phyloP scores from a whole-genome alignment of 371 early-diverging fungal genomes.

The Blakeslea trispora region DNA sequence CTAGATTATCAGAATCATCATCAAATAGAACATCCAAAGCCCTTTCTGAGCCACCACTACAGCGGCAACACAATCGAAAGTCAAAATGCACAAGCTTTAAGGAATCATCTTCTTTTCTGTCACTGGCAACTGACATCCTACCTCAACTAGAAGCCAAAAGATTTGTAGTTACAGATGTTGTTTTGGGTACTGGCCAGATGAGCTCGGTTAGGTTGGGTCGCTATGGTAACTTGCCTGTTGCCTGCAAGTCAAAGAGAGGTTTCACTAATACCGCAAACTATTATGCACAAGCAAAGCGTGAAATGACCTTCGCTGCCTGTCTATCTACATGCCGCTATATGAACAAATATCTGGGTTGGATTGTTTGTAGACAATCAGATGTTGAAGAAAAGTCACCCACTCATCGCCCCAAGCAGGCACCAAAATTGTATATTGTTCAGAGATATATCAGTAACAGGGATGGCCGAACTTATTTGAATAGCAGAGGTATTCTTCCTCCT shows the following conservation, averaged over 20 bases:
- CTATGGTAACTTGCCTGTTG: constrained; percentile 24
- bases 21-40: too few species aligned
- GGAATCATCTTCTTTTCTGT: background rate
- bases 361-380: constrained; percentile 8
- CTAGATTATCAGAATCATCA: too few species aligned
- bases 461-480: constrained; percentile 31
- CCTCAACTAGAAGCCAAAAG: background rate
- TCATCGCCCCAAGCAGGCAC: background rate
- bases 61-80: background rate
- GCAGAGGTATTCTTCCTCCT: constrained; percentile 9
- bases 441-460: constrained; percentile 33
- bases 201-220: constrained; percentile 26
- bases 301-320: constrained; percentile 34
- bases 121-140: background rate
- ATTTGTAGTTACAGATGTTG: constrained; percentile 1
- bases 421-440: constrained; percentile 26
- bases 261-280: background rate
- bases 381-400: background rate
- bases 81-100: too few species aligned
- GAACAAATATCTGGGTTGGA: constrained; percentile 34
- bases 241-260: constrained; percentile 32
- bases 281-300: constrained; percentile 19
- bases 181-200: constrained; percentile 34
- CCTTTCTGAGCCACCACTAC: too few species aligned
- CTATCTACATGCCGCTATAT: constrained; percentile 29